Evolutionary conservation across 2,329 filamentous ascomycete genomes (phyloP), one percentile per base, ranked within the genome.

Genomic region (Clonostachys solani): DNA sequence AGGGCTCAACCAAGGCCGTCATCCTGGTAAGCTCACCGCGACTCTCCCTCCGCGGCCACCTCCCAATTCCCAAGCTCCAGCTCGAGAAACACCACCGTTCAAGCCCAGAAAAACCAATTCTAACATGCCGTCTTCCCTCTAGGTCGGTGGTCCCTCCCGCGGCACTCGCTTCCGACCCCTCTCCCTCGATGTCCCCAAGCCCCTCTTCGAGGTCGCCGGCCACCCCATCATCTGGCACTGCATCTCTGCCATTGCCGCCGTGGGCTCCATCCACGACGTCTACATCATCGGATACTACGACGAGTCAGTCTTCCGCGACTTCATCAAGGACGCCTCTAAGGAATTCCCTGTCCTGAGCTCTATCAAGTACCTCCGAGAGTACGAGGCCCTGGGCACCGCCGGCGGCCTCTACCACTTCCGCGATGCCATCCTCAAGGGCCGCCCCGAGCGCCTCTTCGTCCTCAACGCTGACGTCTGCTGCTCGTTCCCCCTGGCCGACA

Each of bases 201-300:
- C 94, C 54, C 88, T 99, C 58, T 97, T 99, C 75, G 92, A 96
- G 68, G 91, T 99, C 63, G 94, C 94, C 57, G 94, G 94, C 59
- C 94, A 99, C 72, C 91, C 92, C 59, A 97, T 99, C 74, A 91
- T 97, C 75, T 92, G 92, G 80, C 94, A 99, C 78, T 96, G 92
- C 77, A 82, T 99, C 66, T 88, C 87, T 61, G 91, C 94, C 61
- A 81, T 97, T 62, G 84, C 89, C 56, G 95, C 92, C 67, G 89
- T 97, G 50, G 87, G 89, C 60, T 87, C 89, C 62, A 89, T 99
- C 69, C 89, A 91, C 64, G 94, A 99, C 72, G 92, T 99, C 59
- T 92, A 94, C 75, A 86, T 99, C 62, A 95, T 99, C 63, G 94
- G 94, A 63, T 99, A 99, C 81, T 99, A 97, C 70, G 94, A 99